Percentiles rank a stretch among this genome's conserved stretches.
Conservation (phyloP, 225 moss, liverwort and hornwort species). For the Antitrichia curtipendula region DNA sequence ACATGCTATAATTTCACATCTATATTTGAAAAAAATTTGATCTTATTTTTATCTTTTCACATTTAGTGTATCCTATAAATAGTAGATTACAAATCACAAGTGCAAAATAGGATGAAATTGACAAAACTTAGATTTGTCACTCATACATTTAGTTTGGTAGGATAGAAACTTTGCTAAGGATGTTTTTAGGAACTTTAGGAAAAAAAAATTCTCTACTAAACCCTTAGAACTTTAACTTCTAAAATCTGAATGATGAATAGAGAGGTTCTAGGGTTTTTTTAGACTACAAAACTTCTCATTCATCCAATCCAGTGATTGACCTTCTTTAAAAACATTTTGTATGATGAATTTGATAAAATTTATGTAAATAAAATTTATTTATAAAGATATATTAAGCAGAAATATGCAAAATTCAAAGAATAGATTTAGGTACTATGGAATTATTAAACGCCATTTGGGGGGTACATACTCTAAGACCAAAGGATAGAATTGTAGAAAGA, state of each 20-base stretch:
- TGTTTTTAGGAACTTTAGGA: neutral
- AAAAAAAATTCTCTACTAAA: neutral
- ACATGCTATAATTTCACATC: neutral
- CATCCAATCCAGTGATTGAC: neutral
- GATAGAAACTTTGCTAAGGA: neutral
- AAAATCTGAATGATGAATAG: neutral
- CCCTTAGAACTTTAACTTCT: rapidly evolving
- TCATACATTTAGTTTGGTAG: neutral
- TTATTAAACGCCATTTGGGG: no score
- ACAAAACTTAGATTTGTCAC: neutral
- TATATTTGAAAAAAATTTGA: neutral
- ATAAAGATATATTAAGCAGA: no score
- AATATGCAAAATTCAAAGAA: no score
- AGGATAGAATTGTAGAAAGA: no score
- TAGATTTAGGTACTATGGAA: no score
- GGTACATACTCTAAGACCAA: no score
- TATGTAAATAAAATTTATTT: no score
- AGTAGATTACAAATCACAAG: neutral
- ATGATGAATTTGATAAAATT: no score
- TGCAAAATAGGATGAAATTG: neutral
- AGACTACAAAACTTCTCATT: neutral
- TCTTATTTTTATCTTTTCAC: neutral
- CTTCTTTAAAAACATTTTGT: neutral
- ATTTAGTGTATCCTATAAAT: neutral
- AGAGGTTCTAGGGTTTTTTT: rapidly evolving